phyloP scores from a whole-genome alignment of 257 asterid genomes.

The Eucommia ulmoides region DNA sequence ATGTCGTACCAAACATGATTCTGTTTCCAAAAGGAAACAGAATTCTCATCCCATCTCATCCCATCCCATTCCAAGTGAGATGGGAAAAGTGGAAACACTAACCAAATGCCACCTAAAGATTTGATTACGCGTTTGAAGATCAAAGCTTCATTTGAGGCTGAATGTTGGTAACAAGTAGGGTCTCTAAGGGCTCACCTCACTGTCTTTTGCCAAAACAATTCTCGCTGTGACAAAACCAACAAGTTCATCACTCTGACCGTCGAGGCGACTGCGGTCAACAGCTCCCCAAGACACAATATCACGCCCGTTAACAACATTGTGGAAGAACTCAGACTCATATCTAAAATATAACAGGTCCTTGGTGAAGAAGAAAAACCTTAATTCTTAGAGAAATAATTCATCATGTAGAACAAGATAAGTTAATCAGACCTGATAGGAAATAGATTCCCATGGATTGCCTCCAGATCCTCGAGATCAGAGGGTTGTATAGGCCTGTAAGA shows the following conservation, averaged over 20 bases:
- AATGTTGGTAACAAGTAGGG: too few relatives aligned
- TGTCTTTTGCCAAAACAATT: conserved; percentile 61
- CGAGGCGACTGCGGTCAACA: conserved; percentile 68
- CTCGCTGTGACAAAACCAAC: conserved; percentile 90
- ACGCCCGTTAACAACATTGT: conserved; percentile 74
- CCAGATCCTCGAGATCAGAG: conserved; percentile 61
- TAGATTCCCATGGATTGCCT: conserved; percentile 65
- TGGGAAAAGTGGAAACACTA: too few relatives aligned
- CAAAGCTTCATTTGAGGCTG: too few relatives aligned
- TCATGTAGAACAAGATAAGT: conserved; percentile 8
- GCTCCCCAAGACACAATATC: conserved; percentile 99
- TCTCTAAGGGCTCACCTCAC: conserved; percentile 68
- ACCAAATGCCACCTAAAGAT: too few relatives aligned
- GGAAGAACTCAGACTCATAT: conserved; percentile 89
- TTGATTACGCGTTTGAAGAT: too few relatives aligned
- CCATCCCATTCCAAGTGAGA: too few relatives aligned
- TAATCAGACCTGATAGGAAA: conserved; percentile 79
- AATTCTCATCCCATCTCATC: too few relatives aligned
- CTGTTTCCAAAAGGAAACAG: too few relatives aligned
- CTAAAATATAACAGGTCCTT: conserved; percentile 22
- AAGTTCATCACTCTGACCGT: conserved; percentile 67
- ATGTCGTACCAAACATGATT: too few relatives aligned
- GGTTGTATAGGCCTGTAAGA: conserved; percentile 63
- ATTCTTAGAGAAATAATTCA: conserved; percentile 3
- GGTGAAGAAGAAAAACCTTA: conserved; percentile 8